Percentiles rank a stretch among this genome's conserved stretches.
phyloP scores from a whole-genome alignment of 2,329 filamentous ascomycete genomes.

The Bipolaris cookei region DNA sequence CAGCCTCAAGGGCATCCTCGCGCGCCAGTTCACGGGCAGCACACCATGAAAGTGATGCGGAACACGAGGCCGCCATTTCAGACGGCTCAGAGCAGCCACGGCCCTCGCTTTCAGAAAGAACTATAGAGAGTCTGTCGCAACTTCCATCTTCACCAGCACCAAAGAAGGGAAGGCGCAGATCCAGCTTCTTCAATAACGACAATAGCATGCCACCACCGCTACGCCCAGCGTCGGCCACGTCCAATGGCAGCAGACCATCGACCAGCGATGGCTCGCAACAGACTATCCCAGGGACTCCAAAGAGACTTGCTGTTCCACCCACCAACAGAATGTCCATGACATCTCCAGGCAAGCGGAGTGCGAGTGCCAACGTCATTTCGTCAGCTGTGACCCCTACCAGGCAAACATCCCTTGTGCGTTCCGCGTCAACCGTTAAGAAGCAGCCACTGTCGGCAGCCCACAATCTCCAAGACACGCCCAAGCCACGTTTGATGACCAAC shows the following conservation, averaged over 20 bases:
- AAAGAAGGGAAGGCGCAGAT: slow-evolving; percentile 66
- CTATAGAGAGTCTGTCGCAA: slow-evolving; percentile 80
- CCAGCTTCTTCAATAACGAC: slow-evolving; percentile 74
- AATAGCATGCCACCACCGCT: slow-evolving; percentile 66
- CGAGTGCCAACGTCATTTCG: slow-evolving; percentile 39
- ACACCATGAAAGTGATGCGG: slow-evolving; percentile 42
- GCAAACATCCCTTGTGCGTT: slow-evolving; percentile 42
- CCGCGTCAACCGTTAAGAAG: slow-evolving; percentile 41
- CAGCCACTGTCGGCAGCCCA: slow-evolving; percentile 35
- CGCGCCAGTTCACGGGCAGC: slow-evolving; percentile 46
- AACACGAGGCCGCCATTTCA: slow-evolving; percentile 24
- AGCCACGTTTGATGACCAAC: slow-evolving; percentile 38
- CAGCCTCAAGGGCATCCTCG: slow-evolving; percentile 52
- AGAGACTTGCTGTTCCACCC: slow-evolving; percentile 22
- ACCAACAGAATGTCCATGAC: slow-evolving; percentile 41
- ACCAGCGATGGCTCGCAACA: slow-evolving; percentile 51
- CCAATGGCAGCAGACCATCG: slow-evolving; percentile 60
- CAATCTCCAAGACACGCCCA: slow-evolving; percentile 37
- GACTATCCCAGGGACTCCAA: slow-evolving; percentile 41
- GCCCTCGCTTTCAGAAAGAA: slow-evolving; percentile 78
- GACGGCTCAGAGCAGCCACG: slow-evolving; percentile 33
- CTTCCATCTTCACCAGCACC: slow-evolving; percentile 74
- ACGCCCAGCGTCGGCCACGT: slow-evolving; percentile 67
- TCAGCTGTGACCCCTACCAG: slow-evolving; percentile 40
- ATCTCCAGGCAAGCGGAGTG: slow-evolving; percentile 45